phyloP scores from a whole-genome alignment of 345 rosid species.

The Eucalyptus regnans region DNA sequence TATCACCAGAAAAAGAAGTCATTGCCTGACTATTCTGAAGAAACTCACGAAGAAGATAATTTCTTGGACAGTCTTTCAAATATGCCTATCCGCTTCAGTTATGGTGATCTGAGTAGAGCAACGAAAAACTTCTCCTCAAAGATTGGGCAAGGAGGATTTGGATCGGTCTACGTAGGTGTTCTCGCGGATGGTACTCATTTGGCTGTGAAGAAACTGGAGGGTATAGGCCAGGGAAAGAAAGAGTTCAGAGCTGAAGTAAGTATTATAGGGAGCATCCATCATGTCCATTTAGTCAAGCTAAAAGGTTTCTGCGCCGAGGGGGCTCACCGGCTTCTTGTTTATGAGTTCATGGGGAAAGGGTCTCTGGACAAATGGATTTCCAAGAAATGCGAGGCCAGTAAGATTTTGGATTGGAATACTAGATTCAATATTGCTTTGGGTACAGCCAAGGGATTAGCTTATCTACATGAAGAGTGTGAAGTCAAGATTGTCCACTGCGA shows the following conservation, averaged over 20 bases:
- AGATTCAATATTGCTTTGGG: conserved; percentile 30
- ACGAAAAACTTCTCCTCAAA: conserved; percentile 27
- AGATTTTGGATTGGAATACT: conserved; percentile 22
- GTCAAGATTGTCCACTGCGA: conserved; percentile 37
- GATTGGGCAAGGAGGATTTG: conserved; percentile 46
- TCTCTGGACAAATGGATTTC: conserved; percentile 42
- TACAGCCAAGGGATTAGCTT: conserved; percentile 36
- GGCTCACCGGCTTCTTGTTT: conserved; percentile 38
- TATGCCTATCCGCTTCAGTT: conserved; percentile 24
- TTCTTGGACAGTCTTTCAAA: conserved; percentile 16
- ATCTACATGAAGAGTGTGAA: conserved; percentile 43
- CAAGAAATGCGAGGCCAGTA: conserved; percentile 7
- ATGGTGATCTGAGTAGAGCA: conserved; percentile 24
- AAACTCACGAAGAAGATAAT: conserved; percentile 15
- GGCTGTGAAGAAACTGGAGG: conserved; percentile 38
- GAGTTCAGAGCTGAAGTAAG: conserved; percentile 49
- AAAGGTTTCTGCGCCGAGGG: conserved; percentile 50
- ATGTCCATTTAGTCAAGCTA: conserved; percentile 40
- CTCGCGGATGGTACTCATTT: conserved; percentile 20
- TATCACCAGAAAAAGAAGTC: conserved; percentile 1
- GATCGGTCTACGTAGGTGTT: conserved; percentile 32
- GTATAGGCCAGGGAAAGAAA: conserved; percentile 34
- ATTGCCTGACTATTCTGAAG: neutral
- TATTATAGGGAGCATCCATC: conserved; percentile 36
- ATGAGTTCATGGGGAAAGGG: conserved; percentile 42